Base-by-base conservation (phyloP, 2,329 filamentous ascomycete genomes). In the Emericellopsis atlantica region DNA sequence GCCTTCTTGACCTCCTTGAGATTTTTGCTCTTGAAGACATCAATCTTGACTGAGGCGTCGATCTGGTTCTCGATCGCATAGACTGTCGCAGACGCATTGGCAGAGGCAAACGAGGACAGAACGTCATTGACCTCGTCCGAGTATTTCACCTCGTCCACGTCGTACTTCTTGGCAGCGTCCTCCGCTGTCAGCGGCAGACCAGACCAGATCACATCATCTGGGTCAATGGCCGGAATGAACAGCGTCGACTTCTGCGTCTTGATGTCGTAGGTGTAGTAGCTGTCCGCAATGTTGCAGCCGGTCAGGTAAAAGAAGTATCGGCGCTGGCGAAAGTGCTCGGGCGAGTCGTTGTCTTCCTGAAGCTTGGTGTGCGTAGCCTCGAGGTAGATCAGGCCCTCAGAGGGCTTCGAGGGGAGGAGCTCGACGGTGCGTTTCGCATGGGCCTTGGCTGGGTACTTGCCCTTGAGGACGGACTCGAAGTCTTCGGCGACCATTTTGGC, bases 261-360 rank as follows among this genome's bases (percentile, higher is more conserved):
- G 43, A 94, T 81, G 48, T 95, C 81, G 67, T 95, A 95, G 43
- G 81, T 74, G 45, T 87, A 74, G 56, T 81, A 80, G 52, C 82
- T 82, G 60, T 95, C 88, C 44, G 89, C 75, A 24, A 93, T 71
- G 46, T 79, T 73, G 55, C 69, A 93, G 51, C 92, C 92, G 21
- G 86, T 90, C 36, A 96, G 70, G 62, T 98, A 98, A 74, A 84
- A 95, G 67, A 98, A 98, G 60, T 79, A 85, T 42, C 92, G 81
- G 47, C 89, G 84, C 64, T 95, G 89, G 48, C 86, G 75, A 60
- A 95, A 95, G 21, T 79, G 86, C 53, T 79, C 75, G 7, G 81
- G 72, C 55, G 84, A 79, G 60, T 96, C 92, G 55, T 86, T 90
- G 59, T 98, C 90, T 63, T 96, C 90, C 37, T 85, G 75, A 60